phyloP scores from a whole-genome alignment of 2,329 filamentous ascomycete genomes.

The Penicillium italicum region DNA sequence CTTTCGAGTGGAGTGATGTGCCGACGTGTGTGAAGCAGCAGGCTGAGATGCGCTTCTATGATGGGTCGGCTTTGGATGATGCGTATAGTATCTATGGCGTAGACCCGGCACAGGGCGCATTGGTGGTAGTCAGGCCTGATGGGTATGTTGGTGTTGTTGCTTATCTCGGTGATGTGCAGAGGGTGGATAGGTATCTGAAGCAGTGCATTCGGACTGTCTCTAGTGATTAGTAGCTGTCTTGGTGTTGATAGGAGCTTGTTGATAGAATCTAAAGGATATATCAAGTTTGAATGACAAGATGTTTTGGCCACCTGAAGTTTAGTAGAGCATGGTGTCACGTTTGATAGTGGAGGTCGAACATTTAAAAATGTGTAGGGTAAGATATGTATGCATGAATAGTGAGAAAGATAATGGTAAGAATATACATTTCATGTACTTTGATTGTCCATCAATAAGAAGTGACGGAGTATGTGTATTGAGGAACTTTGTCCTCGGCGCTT shows the following conservation, averaged over 20 bases:
- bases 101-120: conserved; percentile 24
- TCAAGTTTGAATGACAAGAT: background rate
- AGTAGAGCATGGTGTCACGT: background rate
- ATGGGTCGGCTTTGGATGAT: conserved; percentile 31
- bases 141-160: conserved; percentile 32
- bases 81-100: conserved; percentile 38
- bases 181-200: background rate
- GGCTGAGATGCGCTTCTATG: conserved; percentile 36
- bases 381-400: background rate
- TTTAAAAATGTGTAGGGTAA: background rate
- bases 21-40: conserved; percentile 28
- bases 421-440: background rate
- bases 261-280: background rate
- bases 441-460: background rate
- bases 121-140: conserved; percentile 39
- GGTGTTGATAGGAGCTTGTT: background rate
- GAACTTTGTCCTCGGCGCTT: background rate
- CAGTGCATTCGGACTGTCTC: background rate
- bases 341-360: background rate
- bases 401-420: background rate
- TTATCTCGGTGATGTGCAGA: background rate
- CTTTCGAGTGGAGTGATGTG: conserved; percentile 31
- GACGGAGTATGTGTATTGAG: background rate
- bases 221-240: background rate
- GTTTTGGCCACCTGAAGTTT: background rate